Evolutionary conservation across 768 basidiomycete species (phyloP), one percentile per base, ranked within the genome.

Genomic region (Scleroderma bovista): DNA sequence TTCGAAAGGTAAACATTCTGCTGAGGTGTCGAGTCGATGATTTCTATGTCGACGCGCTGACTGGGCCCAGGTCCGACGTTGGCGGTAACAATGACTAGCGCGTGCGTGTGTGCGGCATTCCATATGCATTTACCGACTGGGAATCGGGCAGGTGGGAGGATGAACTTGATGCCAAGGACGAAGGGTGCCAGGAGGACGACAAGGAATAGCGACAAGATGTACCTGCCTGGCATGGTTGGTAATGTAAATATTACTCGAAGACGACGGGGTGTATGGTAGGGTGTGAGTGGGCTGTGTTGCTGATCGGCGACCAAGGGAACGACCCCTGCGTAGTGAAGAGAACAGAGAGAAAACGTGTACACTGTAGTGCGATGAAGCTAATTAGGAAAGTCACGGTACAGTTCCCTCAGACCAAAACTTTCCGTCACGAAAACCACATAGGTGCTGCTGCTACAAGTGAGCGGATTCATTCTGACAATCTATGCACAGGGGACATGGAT

Each of bases 31-130:
- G 91, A 90, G 69, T 98, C 95, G 44, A 96, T 72, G 54, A 99
- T 93, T 64, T 97, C 93, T 56, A 99, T 78, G 74, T 99, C 96
- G 32, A 94, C 76, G 19, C 93, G 81, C 69, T 95, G 93, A 58
- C 78, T 75, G 1, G 69, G 68, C 0, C 86, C 88, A 0, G 84
- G 77, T 0, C 84, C 84, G 26, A 95, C 86, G 63, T 96, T 95
- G 39, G 95, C 93, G 0, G 95, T 97, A 57, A 96, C 93, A 59
- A 99, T 91, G 63, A 97, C 91, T 32, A 98, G 85, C 6, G 90
- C 79, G 59, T 92, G 84, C 6, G 77, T 70, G 61, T 93, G 88
- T 9, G 85, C 95, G 20, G 86, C 74, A 65, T 99, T 96, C 96
- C 96, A 99, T 50, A 98, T 85, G 69, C 95, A 97, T 69, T 92